phyloP scores from a whole-genome alignment of 805 yeast species.

The Saturnispora silvae region DNA sequence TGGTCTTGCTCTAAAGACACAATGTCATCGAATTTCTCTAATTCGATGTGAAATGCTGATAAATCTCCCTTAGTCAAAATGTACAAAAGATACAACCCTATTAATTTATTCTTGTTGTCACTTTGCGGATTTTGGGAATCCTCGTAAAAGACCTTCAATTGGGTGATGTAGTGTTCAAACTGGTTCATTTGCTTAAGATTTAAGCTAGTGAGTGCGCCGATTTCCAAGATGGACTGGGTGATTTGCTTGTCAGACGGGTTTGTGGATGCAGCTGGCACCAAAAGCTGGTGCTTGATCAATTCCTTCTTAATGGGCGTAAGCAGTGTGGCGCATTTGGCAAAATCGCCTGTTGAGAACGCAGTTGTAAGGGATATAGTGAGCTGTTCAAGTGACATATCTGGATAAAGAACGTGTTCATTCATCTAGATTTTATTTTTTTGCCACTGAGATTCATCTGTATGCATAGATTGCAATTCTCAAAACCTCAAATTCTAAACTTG shows the following conservation, averaged over 20 bases:
- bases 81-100: conserved; percentile 66
- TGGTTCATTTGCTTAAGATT: conserved; percentile 47
- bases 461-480: not conserved
- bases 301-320: conserved; percentile 69
- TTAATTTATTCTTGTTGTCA: conserved; percentile 58
- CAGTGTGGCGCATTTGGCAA: conserved; percentile 46
- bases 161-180: conserved; percentile 66
- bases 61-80: conserved; percentile 75
- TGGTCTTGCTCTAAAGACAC: conserved; percentile 54
- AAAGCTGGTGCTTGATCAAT: conserved; percentile 63
- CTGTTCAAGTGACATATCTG: conserved; percentile 48
- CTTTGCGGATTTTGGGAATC: conserved; percentile 26
- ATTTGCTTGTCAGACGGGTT: conserved; percentile 60
- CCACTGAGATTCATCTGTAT: no score
- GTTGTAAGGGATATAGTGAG: conserved; percentile 59
- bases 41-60: conserved; percentile 81
- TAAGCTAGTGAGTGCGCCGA: conserved; percentile 76
- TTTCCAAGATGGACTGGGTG: conserved; percentile 74
- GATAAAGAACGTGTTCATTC: not conserved
- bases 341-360: conserved; percentile 53
- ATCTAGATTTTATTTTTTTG: not conserved
- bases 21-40: conserved; percentile 55
- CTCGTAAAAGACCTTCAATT: conserved; percentile 69
- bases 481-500: not conserved
- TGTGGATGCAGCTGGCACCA: conserved; percentile 48